phyloP scores from a whole-genome alignment of 768 basidiomycete genomes.

The Galerina marginata region DNA sequence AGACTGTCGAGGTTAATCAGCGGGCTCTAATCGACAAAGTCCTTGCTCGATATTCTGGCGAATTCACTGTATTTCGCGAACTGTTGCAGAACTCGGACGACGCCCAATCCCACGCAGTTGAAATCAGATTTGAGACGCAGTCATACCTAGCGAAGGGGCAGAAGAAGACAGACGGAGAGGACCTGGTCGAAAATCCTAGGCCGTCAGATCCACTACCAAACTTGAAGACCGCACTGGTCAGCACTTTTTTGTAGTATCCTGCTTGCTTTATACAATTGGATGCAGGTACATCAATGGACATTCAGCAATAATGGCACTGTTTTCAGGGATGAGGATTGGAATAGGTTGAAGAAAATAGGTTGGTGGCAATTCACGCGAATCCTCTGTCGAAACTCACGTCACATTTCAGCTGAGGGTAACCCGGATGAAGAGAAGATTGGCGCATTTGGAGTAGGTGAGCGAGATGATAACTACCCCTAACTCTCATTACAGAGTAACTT shows the following conservation, averaged over 20 bases:
- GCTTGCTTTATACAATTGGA: background rate
- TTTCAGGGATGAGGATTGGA: conserved; percentile 91
- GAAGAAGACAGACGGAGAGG: conserved; percentile 18
- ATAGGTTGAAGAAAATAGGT: conserved; percentile 88
- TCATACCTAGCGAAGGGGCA: conserved; percentile 41
- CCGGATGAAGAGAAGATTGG: conserved; percentile 96
- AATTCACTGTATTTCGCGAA: conserved; percentile 86
- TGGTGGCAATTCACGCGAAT: conserved; percentile 13
- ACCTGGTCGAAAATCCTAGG: background rate
- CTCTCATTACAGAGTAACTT: background rate
- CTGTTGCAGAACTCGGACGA: conserved; percentile 97
- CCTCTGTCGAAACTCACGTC: background rate
- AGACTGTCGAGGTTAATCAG: conserved; percentile 91
- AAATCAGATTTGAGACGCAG: conserved; percentile 82
- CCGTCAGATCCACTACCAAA: conserved; percentile 49
- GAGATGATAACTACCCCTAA: background rate
- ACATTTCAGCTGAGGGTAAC: conserved; percentile 79
- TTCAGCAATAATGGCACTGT: conserved; percentile 88
- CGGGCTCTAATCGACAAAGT: conserved; percentile 97
- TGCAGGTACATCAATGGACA: conserved; percentile 77
- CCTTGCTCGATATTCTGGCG: conserved; percentile 92
- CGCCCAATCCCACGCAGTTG: conserved; percentile 74
- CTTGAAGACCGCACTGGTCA: conserved; percentile 66
- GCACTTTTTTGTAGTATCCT: conserved; percentile 16
- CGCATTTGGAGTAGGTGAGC: conserved; percentile 86